Evolutionary conservation across 1,139 yeast species (phyloP).

Genomic region (Suhomyces chickasaworum): DNA sequence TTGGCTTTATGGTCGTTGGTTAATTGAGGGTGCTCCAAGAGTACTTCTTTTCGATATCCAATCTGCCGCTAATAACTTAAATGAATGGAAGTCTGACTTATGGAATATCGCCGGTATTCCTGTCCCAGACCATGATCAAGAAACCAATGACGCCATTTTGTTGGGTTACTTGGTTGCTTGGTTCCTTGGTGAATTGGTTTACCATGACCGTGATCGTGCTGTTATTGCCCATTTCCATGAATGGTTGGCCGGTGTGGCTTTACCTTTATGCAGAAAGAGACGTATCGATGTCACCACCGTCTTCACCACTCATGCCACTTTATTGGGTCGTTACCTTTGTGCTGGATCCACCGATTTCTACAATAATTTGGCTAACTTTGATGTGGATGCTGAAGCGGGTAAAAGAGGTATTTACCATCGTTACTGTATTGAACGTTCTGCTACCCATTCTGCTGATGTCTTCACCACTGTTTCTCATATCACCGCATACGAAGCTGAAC

Average conservation of each 20-base stretch:
- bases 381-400: slow-evolving; percentile 97
- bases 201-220: slow-evolving; percentile 79
- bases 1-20: slow-evolving; percentile 93
- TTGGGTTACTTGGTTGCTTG: slow-evolving; percentile 94
- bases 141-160: slow-evolving; percentile 88
- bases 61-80: slow-evolving; percentile 67
- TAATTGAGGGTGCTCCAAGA: slow-evolving; percentile 95
- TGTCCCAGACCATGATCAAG: slow-evolving; percentile 84
- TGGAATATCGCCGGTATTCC: slow-evolving; percentile 95
- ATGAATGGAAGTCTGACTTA: slow-evolving; percentile 93
- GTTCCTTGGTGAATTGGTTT: slow-evolving; percentile 92
- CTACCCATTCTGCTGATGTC: slow-evolving; percentile 95
- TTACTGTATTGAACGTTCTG: slow-evolving; percentile 94
- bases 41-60: slow-evolving; percentile 85
- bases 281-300: slow-evolving; percentile 92
- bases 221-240: slow-evolving; percentile 95
- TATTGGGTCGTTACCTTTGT: slow-evolving; percentile 91
- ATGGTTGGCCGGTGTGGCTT: slow-evolving; percentile 96
- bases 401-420: slow-evolving; percentile 96
- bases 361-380: slow-evolving; percentile 86
- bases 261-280: slow-evolving; percentile 89
- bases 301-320: slow-evolving; percentile 96
- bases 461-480: slow-evolving; percentile 97
- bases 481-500: slow-evolving; percentile 94
- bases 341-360: slow-evolving; percentile 96